A percentile compares a stretch with the other conserved stretches of the same genome.
These are phyloP conservation scores for Alternaria incomplexa DNA, from an alignment of 2,329 filamentous ascomycete species.

Conservation along the genomic window DNA sequence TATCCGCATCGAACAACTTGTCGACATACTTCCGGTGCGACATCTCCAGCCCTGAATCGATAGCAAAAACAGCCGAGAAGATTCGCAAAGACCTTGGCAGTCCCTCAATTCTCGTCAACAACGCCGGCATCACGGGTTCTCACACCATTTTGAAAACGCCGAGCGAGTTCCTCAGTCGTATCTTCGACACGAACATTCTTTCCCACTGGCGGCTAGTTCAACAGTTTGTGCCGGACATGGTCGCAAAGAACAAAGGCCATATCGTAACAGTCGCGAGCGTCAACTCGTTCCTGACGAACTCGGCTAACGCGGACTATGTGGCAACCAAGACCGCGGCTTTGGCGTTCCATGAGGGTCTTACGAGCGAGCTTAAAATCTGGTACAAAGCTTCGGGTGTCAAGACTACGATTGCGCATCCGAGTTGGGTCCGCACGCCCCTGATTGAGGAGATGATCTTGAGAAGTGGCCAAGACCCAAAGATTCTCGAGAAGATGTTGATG, in stretches of 20 bases:
- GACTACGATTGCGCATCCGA: constrained; percentile 40
- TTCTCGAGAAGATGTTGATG: constrained; percentile 33
- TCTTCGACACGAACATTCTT: constrained; percentile 29
- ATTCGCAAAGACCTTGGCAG: constrained; percentile 17
- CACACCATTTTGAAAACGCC: constrained; percentile 14
- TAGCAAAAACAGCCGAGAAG: constrained; percentile 11
- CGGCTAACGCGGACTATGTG: constrained; percentile 24
- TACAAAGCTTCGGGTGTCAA: constrained; percentile 33
- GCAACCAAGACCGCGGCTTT: constrained; percentile 22
- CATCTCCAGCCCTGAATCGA: constrained; percentile 11
- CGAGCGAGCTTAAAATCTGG: constrained; percentile 40
- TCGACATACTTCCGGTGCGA: constrained; percentile 24
- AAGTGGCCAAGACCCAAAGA: constrained; percentile 29
- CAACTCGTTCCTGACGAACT: constrained; percentile 16
- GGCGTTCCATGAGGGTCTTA: constrained; percentile 32
- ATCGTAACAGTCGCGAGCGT: constrained; percentile 26
- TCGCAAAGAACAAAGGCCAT: constrained; percentile 26
- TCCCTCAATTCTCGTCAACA: constrained; percentile 31
- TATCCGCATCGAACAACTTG: constrained; percentile 11
- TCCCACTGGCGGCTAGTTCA: constrained; percentile 21
- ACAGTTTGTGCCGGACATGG: constrained; percentile 30
- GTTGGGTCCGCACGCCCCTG: constrained; percentile 44
- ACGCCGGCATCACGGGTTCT: constrained; percentile 22
- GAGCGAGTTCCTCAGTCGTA: constrained; percentile 1
- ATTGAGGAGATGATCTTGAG: constrained; percentile 28